Evolutionary conservation across 441 rosid species (phyloP).

Genomic region (Manihot esculenta): DNA sequence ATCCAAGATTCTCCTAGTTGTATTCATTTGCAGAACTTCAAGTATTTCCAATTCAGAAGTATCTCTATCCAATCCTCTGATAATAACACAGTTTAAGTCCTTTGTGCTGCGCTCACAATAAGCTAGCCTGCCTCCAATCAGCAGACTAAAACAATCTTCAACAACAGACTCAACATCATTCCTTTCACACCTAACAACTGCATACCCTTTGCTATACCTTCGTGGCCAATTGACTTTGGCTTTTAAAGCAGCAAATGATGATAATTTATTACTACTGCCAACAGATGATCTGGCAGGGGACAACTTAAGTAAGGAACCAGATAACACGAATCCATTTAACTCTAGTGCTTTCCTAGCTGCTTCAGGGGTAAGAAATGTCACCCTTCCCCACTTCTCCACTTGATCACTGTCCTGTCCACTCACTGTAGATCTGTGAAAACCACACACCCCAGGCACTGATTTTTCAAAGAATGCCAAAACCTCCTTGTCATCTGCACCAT

Average conservation of each 20-base stretch:
- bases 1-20: conserved; percentile 28
- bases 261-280: conserved; percentile 15
- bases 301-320: conserved; percentile 21
- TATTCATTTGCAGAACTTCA: conserved; percentile 19
- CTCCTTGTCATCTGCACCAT: conserved; percentile 60
- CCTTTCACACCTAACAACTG: conserved; percentile 22
- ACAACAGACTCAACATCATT: conserved; percentile 23
- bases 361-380: conserved; percentile 28
- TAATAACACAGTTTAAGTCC: conserved; percentile 13
- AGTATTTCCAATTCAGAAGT: conserved; percentile 27
- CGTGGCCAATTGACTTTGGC: conserved; percentile 33
- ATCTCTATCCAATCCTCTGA: conserved; percentile 26
- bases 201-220: conserved; percentile 29
- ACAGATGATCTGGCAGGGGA: conserved; percentile 11
- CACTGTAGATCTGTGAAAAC: conserved; percentile 44
- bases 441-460: conserved; percentile 52
- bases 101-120: conserved; percentile 22
- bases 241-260: conserved; percentile 24
- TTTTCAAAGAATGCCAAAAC: conserved; percentile 66
- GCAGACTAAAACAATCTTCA: conserved; percentile 17
- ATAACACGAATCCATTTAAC: conserved; percentile 11
- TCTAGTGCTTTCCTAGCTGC: conserved; percentile 25
- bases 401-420: conserved; percentile 38
- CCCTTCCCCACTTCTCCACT: conserved; percentile 27
- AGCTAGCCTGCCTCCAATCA: conserved; percentile 20